Base-by-base conservation (phyloP, 2,329 filamentous ascomycete species). In the Fusarium continuum region DNA sequence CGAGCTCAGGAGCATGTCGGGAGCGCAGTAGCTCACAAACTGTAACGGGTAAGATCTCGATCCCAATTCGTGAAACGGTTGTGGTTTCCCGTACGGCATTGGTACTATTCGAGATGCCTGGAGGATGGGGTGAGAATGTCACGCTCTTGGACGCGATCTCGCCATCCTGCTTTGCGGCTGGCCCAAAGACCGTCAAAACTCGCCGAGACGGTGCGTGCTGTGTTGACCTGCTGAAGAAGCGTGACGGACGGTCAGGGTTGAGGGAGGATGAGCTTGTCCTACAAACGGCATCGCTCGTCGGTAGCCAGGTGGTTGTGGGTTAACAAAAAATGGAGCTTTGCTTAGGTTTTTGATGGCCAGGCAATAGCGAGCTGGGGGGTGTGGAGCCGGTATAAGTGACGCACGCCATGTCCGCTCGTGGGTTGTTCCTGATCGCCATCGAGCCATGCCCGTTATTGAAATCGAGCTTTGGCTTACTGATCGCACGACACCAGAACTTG, bases 401-500 rank as follows among this genome's bases (percentile, higher is more conserved):
- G 49, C 52, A 54, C 53, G 29, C 59, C 54, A 62, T 63, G 44
- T 53, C 49, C 51, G 50, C 48, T 28, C 61, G 54, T 60, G 53
- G 53, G 56, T 65, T 63, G 69, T 72, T 67, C 61, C 61, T 67
- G 64, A 72, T 70, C 55, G 55, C 57, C 61, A 62, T 71, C 57
- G 65, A 63, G 65, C 69, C 67, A 72, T 68, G 56, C 64, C 40
- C 52, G 53, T 61, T 64, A 56, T 56, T 55, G 67, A 57, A 70
- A 74, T 74, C 72, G 72, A 67, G 55, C 31, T 73, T 72, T 71
- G 67, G 72, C 69, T 64, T 60, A 65, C 54, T 63, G 59, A 74
- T 74, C 72, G 71, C 60, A 57, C 67, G 48, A 67, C 45, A 41
- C 36, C 39, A 55, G 52, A 54, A 54, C 43, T 57, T 41, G 49